phyloP scores from a whole-genome alignment of 345 rosid species.

The Erucastrum elatum region DNA sequence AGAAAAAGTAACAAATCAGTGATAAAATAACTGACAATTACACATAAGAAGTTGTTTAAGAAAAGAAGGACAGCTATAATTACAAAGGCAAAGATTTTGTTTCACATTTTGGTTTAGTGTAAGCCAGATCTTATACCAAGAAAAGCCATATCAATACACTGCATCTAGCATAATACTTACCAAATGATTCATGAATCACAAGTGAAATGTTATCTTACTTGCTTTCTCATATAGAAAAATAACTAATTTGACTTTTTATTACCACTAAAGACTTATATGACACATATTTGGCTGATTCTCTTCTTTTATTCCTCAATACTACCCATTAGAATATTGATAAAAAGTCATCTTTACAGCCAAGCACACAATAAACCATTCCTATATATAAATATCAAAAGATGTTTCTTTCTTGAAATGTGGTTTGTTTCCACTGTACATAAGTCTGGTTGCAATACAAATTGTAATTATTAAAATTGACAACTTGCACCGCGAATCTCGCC shows the following conservation, averaged over 20 bases:
- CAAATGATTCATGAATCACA: not conserved
- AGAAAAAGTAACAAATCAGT: not conserved
- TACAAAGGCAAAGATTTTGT: not conserved
- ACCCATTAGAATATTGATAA: not conserved
- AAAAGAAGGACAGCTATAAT: not conserved
- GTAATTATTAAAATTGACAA: conserved; percentile 51
- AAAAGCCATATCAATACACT: conserved; percentile 12
- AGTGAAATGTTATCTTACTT: not conserved
- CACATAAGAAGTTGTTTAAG: not conserved
- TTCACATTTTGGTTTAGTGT: conserved; percentile 3
- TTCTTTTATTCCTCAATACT: not conserved
- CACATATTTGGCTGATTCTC: not conserved
- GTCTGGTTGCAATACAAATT: conserved; percentile 41
- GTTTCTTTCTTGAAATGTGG: not conserved
- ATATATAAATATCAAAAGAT: not conserved
- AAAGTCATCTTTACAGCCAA: conserved; percentile 27
- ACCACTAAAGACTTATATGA: not conserved
- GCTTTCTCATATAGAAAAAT: not conserved
- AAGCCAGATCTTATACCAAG: conserved; percentile 10
- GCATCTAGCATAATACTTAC: not conserved
- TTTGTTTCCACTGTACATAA: conserved; percentile 8
- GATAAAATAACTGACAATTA: conserved; percentile 1
- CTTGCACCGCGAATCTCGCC: conserved; percentile 51
- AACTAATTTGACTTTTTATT: conserved; percentile 7
- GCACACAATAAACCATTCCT: conserved; percentile 27